phyloP scores from a whole-genome alignment of 805 yeast genomes.

The Pichia sporocuriosa region DNA sequence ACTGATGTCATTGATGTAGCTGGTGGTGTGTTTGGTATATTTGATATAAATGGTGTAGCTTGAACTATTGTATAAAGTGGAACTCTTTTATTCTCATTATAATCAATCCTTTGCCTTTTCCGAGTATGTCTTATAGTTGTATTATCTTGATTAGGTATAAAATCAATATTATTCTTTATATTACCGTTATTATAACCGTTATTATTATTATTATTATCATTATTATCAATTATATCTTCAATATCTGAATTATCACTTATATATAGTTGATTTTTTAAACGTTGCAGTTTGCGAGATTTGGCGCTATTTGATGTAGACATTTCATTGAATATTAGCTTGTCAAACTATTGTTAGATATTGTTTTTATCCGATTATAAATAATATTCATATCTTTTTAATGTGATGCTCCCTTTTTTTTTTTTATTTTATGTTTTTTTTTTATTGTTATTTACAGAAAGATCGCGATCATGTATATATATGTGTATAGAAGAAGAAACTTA shows the following conservation, averaged over 20 bases:
- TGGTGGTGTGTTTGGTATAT: not conserved
- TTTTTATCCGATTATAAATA: too few relatives aligned
- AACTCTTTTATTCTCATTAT: slow-evolving; percentile 21
- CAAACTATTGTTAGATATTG: too few relatives aligned
- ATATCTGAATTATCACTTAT: slow-evolving; percentile 22
- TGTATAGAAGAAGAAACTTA: too few relatives aligned
- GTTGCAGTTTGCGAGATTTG: slow-evolving; percentile 10
- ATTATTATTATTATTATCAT: not conserved
- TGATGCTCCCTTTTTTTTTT: too few relatives aligned
- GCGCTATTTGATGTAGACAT: not conserved
- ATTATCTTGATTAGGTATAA: not conserved
- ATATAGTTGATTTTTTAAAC: slow-evolving; percentile 19
- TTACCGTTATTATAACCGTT: not conserved
- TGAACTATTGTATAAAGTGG: slow-evolving; percentile 3
- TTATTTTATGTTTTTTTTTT: too few relatives aligned
- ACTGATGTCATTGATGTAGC: too few relatives aligned
- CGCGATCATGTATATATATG: too few relatives aligned
- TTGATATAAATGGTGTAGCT: not conserved
- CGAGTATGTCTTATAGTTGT: slow-evolving; percentile 15
- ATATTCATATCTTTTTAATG: too few relatives aligned
- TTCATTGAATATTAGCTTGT: too few relatives aligned
- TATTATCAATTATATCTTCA: slow-evolving; percentile 14
- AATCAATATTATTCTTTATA: not conserved
- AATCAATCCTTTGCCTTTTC: slow-evolving; percentile 19
- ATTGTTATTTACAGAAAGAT: too few relatives aligned